phyloP scores from a whole-genome alignment of 2,329 filamentous ascomycete species.

The Scedosporium apiospermum region DNA sequence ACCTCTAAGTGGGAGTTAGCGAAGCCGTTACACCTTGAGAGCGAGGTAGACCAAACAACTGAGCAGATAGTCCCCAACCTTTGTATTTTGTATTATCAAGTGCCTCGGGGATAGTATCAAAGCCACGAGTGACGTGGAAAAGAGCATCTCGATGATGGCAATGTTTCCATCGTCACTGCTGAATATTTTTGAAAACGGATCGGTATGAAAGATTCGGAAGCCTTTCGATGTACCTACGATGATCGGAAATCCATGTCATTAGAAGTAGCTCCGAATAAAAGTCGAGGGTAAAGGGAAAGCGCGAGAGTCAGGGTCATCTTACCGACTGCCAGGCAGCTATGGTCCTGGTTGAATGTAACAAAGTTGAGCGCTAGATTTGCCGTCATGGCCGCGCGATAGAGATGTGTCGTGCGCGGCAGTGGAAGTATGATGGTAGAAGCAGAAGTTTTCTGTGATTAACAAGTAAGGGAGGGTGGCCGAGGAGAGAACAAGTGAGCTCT shows the following conservation, averaged over 20 bases:
- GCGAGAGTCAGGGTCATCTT: slow-evolving; percentile 23
- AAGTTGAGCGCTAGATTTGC: slow-evolving; percentile 77
- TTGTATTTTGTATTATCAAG: slow-evolving; percentile 94
- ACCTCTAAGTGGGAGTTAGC: slow-evolving; percentile 33
- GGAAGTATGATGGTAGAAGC: neutral
- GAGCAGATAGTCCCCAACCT: slow-evolving; percentile 44
- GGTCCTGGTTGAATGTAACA: slow-evolving; percentile 98
- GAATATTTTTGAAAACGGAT: slow-evolving; percentile 91
- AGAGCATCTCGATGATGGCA: slow-evolving; percentile 95
- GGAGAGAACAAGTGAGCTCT: too few species aligned
- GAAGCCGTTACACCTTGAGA: neutral
- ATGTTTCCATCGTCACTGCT: slow-evolving; percentile 93
- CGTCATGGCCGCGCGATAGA: slow-evolving; percentile 32
- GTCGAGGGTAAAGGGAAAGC: slow-evolving; percentile 5
- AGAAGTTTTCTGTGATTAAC: neutral
- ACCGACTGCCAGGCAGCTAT: slow-evolving; percentile 94
- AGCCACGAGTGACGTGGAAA: slow-evolving; percentile 93
- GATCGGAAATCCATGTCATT: neutral
- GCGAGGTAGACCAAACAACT: neutral
- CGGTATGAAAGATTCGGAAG: slow-evolving; percentile 93
- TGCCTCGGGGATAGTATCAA: slow-evolving; percentile 86
- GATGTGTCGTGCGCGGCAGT: neutral
- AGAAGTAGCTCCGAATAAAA: too few species aligned
- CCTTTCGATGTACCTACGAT: slow-evolving; percentile 74
- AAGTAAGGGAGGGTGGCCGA: too few species aligned